Evolutionary conservation across 2,329 filamentous ascomycete genomes (phyloP).

Genomic region (Chaetomium olivaceum): DNA sequence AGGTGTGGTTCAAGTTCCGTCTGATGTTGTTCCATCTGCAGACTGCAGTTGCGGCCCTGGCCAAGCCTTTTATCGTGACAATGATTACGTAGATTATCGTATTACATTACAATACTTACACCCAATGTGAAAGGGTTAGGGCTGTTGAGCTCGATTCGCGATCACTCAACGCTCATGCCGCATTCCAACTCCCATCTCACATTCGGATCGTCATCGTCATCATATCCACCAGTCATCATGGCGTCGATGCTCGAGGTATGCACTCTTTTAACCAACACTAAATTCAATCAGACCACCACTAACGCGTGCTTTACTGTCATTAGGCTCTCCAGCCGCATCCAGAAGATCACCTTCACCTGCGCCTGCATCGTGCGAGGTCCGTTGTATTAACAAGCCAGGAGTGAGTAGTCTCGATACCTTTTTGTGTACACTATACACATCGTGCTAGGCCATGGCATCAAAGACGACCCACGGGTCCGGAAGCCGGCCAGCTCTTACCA

Average conservation of each 20-base stretch:
- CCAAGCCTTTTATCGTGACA: neutral
- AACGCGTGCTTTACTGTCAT: slow-evolving; percentile 20
- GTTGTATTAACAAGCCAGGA: slow-evolving; percentile 80
- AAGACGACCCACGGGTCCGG: neutral
- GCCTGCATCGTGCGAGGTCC: slow-evolving; percentile 79
- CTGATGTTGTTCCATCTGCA: neutral
- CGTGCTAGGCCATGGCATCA: neutral
- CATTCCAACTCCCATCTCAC: neutral
- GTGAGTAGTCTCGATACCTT: slow-evolving; percentile 44
- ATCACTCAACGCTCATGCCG: neutral
- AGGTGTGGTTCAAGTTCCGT: neutral
- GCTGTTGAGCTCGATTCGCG: neutral
- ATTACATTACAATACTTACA: neutral
- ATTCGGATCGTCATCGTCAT: slow-evolving; percentile 5
- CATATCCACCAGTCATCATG: slow-evolving; percentile 25
- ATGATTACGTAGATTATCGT: no score
- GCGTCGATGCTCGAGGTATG: slow-evolving; percentile 33
- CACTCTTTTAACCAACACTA: neutral
- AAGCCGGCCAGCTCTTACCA: neutral
- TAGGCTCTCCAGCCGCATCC: slow-evolving; percentile 50
- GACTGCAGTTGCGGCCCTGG: neutral
- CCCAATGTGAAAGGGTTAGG: neutral
- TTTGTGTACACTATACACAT: neutral
- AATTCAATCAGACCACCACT: neutral
- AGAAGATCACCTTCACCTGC: slow-evolving; percentile 73